Percentiles rank a stretch among this genome's conserved stretches.
Evolutionary conservation across 805 yeast species (phyloP).

Genomic region (Saturnispora zaruensis): DNA sequence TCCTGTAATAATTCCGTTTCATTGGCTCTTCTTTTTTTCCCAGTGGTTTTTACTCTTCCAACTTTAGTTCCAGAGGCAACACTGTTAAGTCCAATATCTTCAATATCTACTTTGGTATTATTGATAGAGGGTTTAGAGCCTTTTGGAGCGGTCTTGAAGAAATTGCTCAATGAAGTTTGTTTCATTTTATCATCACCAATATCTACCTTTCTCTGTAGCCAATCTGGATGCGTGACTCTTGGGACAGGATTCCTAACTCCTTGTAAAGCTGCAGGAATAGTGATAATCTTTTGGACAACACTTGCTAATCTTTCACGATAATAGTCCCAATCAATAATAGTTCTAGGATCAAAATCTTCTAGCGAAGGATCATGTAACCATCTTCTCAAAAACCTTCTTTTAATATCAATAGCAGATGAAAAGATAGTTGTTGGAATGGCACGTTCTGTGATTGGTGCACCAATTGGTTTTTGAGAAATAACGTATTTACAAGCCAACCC

Average conservation of each 20-base stretch:
- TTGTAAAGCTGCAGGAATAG: constrained; percentile 96
- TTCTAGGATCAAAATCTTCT: constrained; percentile 77
- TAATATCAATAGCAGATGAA: constrained; percentile 67
- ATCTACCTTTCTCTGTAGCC: constrained; percentile 66
- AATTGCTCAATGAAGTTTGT: constrained; percentile 55
- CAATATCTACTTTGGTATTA: constrained; percentile 48
- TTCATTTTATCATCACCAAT: constrained; percentile 56
- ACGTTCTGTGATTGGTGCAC: constrained; percentile 89
- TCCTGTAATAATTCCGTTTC: constrained; percentile 32
- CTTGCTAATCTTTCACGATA: constrained; percentile 86
- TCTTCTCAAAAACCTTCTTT: constrained; percentile 64
- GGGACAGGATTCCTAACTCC: constrained; percentile 87
- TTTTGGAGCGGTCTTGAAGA: constrained; percentile 41
- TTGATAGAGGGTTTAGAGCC: constrained; percentile 28
- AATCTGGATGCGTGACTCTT: constrained; percentile 85
- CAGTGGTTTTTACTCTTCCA: constrained; percentile 34
- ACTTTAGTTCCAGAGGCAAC: constrained; percentile 27
- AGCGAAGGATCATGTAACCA: constrained; percentile 80
- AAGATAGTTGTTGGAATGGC: constrained; percentile 96
- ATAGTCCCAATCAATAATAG: constrained; percentile 88
- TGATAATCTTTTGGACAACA: constrained; percentile 87
- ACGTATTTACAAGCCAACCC: constrained; percentile 94
- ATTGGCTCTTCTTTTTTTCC: constrained; percentile 36
- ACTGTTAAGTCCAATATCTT: constrained; percentile 48
- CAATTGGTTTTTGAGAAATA: constrained; percentile 72